Evolutionary conservation across 306 rosid species (phyloP), one percentile per base, ranked within the genome.

Genomic region (Gleditsia sinensis): DNA sequence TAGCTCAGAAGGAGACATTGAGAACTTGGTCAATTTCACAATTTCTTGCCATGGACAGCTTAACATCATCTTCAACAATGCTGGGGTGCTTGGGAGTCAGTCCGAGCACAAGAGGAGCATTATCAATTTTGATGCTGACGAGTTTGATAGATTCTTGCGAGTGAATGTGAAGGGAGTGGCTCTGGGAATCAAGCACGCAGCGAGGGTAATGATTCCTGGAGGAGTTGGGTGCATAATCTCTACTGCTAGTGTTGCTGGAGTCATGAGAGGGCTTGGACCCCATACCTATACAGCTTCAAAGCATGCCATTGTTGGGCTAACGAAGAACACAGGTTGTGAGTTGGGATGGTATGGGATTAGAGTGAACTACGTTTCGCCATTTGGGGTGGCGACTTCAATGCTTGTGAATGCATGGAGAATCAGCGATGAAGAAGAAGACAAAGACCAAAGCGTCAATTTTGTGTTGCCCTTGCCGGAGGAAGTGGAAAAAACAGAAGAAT

Each of bases 311-410:
- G 97, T 87, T 6, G n/a, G 97, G 11, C 74, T 92, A 0, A 92
- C 97, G 0, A 92, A 92, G 85, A 92, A 89, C 77, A 69, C 90
- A 0, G 90, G 96, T 0, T 92, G 97, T 33, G 97, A 92, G 77
- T 57, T 92, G 12, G 97, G 97, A 0, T 76, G 69, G 32, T 78
- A 75, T 36, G 97, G 97, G 39, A 86, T 92, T 17, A 76, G 97
- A 60, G 92, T 92, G 1, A 92, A 92, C 43, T 89, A 93, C 70
- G 84, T 92, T 42, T 92, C 97, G 0, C 97, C 97, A 2, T 92
- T 92, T 16, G 97, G 97, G 36, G 97, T 92, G 19, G 97, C 97
- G 27, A 92, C 97, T 2, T 65, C 91, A 10, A 89, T 91, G 97
- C 86, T 91, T 2, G 91, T 91, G 20, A 87, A 87, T 36, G 95